phyloP scores from a whole-genome alignment of 805 yeast genomes.

The Candida jianshihensis region DNA sequence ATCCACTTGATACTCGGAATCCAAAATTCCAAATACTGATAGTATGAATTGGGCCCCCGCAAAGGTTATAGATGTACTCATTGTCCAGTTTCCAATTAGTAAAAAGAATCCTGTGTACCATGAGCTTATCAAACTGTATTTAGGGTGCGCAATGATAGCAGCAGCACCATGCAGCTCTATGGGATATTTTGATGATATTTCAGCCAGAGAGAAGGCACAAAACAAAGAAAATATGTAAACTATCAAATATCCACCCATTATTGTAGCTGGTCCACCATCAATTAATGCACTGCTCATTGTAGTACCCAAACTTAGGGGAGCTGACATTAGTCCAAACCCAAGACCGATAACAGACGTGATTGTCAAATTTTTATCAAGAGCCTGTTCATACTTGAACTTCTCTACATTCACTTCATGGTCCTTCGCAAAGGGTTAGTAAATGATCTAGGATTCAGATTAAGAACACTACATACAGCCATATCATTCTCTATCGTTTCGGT shows the following conservation, averaged over 20 bases:
- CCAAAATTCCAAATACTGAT: constrained; percentile 56
- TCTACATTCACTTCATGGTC: constrained; percentile 42
- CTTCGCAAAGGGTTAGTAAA: constrained; percentile 13
- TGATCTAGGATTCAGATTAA: no score
- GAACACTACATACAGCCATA: constrained; percentile 2
- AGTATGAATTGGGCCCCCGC: constrained; percentile 72
- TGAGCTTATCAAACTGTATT: constrained; percentile 49
- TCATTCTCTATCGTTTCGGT: constrained; percentile 8
- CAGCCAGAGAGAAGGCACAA: constrained; percentile 69
- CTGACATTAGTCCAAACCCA: constrained; percentile 78
- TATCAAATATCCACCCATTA: constrained; percentile 66
- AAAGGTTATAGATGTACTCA: constrained; percentile 65
- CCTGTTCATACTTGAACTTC: constrained; percentile 69
- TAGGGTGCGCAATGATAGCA: constrained; percentile 57
- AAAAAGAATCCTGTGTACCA: constrained; percentile 80
- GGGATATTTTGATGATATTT: constrained; percentile 71
- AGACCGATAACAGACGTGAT: constrained; percentile 68
- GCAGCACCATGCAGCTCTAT: constrained; percentile 74
- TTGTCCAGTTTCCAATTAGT: constrained; percentile 71
- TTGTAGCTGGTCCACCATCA: constrained; percentile 74
- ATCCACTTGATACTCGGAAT: constrained; percentile 52
- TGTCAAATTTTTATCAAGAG: constrained; percentile 58
- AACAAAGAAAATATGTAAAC: constrained; percentile 57
- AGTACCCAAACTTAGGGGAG: constrained; percentile 71
- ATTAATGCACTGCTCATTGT: constrained; percentile 64